Evolutionary conservation across 805 yeast genomes (phyloP), one percentile per base, ranked within the genome.

Genomic region (Candida taoyuanica): DNA sequence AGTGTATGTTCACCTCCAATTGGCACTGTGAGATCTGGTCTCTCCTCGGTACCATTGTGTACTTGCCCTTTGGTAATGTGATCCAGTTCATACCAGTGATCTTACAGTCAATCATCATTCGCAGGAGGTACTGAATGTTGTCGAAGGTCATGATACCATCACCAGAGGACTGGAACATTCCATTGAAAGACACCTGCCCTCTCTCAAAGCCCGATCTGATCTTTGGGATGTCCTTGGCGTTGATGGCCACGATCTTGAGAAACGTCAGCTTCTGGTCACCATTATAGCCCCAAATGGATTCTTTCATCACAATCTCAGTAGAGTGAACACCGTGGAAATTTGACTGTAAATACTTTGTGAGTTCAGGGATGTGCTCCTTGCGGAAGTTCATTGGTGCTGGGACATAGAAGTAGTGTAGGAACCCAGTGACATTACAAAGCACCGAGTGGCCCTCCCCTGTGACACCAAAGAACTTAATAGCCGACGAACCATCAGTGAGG

Each of bases 81-180:
- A 94, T 71, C 99, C 99, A 93, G 18, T 94, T 84, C 98, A 93
- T 93, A 28, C 99, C 94, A 1, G 91, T 83, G 44, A 91, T 86
- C 34, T 81, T 77, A 61, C 95, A 81, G 63, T 93, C 99, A 31
- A 93, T 77, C 93, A 93, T 87, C 62, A 89, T 67, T 51, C 98
- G 71, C 42, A 94, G 62, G 25, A 87, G 67, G 58, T 83, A 94
- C 39, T 88, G 86, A 44, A 93, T 80, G 58, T 93, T 93, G 62
- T 93, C 99, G 58, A 81, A 93, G 0, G 97, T 79, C 51, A 82
- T 78, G 13, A 72, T 61, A 17, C 56, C 57, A 38, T 53, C 60
- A 47, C 82, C 78, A 23, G 69, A 67, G 3, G 74, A 67, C 17
- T 76, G 73, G 60, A 86, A 83, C 37, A 78, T 65, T 19, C 74